Percentiles rank a stretch among this genome's conserved stretches.
Conservation (phyloP, 257 asterid species). For the Pogostemon cablin region DNA sequence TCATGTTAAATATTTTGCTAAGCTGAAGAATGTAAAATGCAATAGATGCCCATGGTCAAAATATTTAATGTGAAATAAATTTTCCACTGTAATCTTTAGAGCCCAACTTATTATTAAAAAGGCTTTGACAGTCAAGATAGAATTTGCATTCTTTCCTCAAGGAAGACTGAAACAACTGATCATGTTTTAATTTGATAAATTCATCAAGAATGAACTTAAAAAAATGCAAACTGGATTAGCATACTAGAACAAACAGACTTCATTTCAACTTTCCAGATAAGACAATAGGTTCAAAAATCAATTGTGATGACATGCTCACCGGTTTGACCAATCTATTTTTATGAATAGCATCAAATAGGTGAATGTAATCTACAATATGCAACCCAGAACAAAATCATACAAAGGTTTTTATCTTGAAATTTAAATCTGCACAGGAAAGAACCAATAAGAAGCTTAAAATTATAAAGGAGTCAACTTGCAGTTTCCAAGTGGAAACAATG, state of each 20-base stretch:
- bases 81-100: background rate
- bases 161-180: constrained; percentile 2
- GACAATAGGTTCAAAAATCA: background rate
- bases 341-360: background rate
- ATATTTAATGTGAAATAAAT: background rate
- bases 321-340: background rate
- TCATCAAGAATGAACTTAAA: background rate
- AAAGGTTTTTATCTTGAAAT: background rate
- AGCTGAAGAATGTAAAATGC: background rate
- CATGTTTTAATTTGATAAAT: background rate
- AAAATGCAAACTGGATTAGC: background rate
- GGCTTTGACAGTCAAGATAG: background rate
- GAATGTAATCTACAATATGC: constrained; percentile 15
- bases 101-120: background rate
- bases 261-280: background rate
- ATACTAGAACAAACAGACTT: background rate
- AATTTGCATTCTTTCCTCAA: background rate
- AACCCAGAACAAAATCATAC: background rate
- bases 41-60: background rate
- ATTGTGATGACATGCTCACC: background rate
- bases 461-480: background rate
- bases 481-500: constrained; percentile 16
- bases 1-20: background rate
- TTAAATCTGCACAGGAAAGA: constrained; percentile 1
- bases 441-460: constrained; percentile 19